These are phyloP conservation scores for Aspergillus unguis DNA, from an alignment of 2,329 filamentous ascomycete species.

Conservation along the genomic window DNA sequence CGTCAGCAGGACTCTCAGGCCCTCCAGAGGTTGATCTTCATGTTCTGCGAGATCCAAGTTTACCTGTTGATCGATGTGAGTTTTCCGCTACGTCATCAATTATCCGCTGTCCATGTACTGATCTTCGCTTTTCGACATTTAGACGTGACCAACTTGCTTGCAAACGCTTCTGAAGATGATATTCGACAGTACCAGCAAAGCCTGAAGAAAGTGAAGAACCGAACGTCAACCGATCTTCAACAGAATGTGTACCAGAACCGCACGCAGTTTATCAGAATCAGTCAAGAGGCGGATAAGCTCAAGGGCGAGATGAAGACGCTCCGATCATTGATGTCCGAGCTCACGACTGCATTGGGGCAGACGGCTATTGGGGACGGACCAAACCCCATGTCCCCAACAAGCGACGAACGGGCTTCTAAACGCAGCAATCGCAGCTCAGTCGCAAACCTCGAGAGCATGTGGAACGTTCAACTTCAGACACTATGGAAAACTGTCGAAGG, in stretches of 20 bases:
- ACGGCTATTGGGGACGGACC: slow-evolving; percentile 51
- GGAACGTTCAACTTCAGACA: slow-evolving; percentile 67
- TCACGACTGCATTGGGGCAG: slow-evolving; percentile 66
- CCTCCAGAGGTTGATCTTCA: slow-evolving; percentile 71
- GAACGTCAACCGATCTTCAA: slow-evolving; percentile 79
- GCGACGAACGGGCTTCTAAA: slow-evolving; percentile 50
- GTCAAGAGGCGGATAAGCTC: slow-evolving; percentile 96
- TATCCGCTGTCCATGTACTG: slow-evolving; percentile 11
- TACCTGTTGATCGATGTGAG: slow-evolving; percentile 75
- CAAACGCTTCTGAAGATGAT: slow-evolving; percentile 82
- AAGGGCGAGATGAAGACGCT: slow-evolving; percentile 94
- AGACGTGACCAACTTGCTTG: slow-evolving; percentile 61
- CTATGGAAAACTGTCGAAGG: slow-evolving; percentile 97
- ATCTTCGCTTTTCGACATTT: slow-evolving; percentile 10
- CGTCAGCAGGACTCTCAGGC: slow-evolving; percentile 54
- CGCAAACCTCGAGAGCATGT: slow-evolving; percentile 66
- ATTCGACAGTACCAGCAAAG: slow-evolving; percentile 77
- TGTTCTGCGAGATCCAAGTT: slow-evolving; percentile 72
- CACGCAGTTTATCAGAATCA: slow-evolving; percentile 98
- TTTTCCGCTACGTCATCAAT: slow-evolving; percentile 8
- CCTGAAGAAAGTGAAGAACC: slow-evolving; percentile 71
- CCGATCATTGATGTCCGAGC: slow-evolving; percentile 84
- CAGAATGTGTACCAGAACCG: slow-evolving; percentile 96
- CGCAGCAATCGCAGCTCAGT: slow-evolving; percentile 82
- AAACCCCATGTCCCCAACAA: slow-evolving; percentile 48